Conservation (phyloP, 2,329 filamentous ascomycete genomes). For the Aspergillus cejpii region DNA sequence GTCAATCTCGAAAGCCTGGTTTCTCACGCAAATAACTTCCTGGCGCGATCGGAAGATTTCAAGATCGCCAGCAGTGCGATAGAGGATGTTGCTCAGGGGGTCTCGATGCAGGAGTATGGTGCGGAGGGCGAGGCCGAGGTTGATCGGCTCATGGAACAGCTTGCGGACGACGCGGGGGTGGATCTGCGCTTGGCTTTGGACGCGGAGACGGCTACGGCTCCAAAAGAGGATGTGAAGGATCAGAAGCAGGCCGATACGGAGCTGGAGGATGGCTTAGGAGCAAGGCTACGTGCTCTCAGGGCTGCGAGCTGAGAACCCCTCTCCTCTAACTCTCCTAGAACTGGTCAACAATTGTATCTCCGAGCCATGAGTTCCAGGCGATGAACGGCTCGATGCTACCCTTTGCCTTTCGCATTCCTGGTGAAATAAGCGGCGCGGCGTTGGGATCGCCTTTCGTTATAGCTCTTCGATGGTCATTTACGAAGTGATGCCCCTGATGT, state of each 20-base stretch:
- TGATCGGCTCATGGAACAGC: slow-evolving; percentile 40
- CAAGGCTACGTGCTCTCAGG: slow-evolving; percentile 36
- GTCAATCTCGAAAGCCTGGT: slow-evolving; percentile 43
- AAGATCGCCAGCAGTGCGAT: slow-evolving; percentile 40
- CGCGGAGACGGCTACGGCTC: slow-evolving; percentile 32
- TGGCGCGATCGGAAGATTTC: slow-evolving; percentile 39
- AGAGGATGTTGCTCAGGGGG: slow-evolving; percentile 37
- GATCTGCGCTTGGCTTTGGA: slow-evolving; percentile 38
- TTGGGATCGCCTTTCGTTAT: background rate
- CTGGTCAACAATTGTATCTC: background rate
- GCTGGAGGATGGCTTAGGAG: slow-evolving; percentile 39
- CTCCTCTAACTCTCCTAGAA: background rate
- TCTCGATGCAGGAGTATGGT: slow-evolving; percentile 42
- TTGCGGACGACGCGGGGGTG: slow-evolving; percentile 41
- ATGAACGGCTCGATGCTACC: background rate
- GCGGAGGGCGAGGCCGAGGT: slow-evolving; percentile 40
- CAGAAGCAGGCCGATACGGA: slow-evolving; percentile 34
- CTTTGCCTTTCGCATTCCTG: background rate
- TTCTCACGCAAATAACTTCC: slow-evolving; percentile 40
- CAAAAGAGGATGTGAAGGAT: slow-evolving; percentile 39
- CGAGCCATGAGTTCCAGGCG: background rate
- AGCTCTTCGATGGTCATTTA: slow-evolving; percentile 3
- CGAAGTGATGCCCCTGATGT: slow-evolving; percentile 11
- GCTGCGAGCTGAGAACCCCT: slow-evolving; percentile 27
- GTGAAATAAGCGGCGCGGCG: background rate